A percentile compares a stretch with the other conserved stretches of the same genome.
These are phyloP conservation scores for Posidonia oceanica DNA, from an alignment of 116 monocot genomes.

Conservation along the genomic window DNA sequence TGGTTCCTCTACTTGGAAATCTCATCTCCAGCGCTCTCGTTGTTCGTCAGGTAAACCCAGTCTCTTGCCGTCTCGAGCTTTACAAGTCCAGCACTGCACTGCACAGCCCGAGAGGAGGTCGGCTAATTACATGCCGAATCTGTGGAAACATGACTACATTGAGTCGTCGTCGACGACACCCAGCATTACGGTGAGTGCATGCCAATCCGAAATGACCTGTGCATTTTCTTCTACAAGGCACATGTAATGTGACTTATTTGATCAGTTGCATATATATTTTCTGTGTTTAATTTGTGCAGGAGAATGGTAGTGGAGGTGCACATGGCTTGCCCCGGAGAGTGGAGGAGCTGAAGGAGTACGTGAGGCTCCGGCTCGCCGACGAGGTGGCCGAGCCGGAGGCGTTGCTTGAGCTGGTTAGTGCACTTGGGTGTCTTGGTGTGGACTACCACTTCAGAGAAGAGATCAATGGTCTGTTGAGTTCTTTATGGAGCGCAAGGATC, in stretches of 20 bases:
- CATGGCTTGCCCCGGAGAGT: not conserved
- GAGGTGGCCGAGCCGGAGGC: not conserved
- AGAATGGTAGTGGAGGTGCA: no score
- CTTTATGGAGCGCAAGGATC: not conserved
- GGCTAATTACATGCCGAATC: not conserved
- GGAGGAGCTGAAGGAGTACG: constrained; percentile 13
- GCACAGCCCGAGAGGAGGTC: not conserved
- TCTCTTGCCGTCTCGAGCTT: not conserved
- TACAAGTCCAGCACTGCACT: not conserved
- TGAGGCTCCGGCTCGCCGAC: not conserved
- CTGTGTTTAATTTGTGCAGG: not conserved
- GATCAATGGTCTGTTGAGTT: constrained; percentile 7
- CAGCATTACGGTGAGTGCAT: not conserved
- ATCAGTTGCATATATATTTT: not conserved
- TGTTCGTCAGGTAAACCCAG: not conserved
- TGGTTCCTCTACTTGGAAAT: not conserved
- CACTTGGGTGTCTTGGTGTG: constrained; percentile 16
- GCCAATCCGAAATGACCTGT: no score
- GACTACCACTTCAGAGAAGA: constrained; percentile 23
- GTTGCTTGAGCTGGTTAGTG: constrained; percentile 16
- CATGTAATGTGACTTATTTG: no score
- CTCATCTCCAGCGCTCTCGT: not conserved
- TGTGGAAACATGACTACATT: not conserved
- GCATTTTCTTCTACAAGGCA: no score
- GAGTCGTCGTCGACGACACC: not conserved